Base-by-base conservation (phyloP, 225 moss, liverwort and hornwort genomes). In the Pleurozium schreberi region DNA sequence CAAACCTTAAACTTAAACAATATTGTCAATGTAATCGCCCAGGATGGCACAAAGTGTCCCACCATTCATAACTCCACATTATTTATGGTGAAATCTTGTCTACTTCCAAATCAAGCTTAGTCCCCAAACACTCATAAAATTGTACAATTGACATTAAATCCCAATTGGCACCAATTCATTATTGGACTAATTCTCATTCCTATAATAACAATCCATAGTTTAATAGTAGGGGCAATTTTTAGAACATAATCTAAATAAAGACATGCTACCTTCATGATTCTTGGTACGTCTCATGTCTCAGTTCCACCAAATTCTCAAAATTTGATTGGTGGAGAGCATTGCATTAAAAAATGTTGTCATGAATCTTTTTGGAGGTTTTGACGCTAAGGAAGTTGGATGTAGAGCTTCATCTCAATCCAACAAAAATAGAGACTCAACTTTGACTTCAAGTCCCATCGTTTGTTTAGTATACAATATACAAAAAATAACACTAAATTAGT, bases 61-160 rank as follows among this genome's bases (percentile, higher is more conserved):
- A 62, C 30, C 14, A 64, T 18, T 66, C 1, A 66, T 66, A 20
- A 19, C 20, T 38, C 10, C 2, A 20, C 38, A 20, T 66, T 20
- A 38, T 19, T 20, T 36, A 66, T 0, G 20, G 1, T 11, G 3
- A 66, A 66, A 66, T 20, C 0, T 33, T 33, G 8, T 67, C 67
- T 67, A 38, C 12, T 67, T 21, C 21, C 21, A 67, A 38, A 21
- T 67, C 38, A 67, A 67, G 6, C 6, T 21, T 38, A 67, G 12
- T 67, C 21, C 4, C 21, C 1, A 67, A 38, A 23, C 1, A 20
- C 22, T 22, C 7, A 12, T 22, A n/a, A n/a, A n/a, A n/a, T 13
- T 22, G 1, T 7, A 1, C 22, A n/a, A 12, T 2, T 7, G 1
- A n/a, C n/a, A n/a, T n/a, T 66, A 20, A n/a, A n/a, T 22, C 4